These are phyloP conservation scores for Sporothrix sp. DNA, from an alignment of 2,329 filamentous ascomycete genomes.

Conservation along the genomic window DNA sequence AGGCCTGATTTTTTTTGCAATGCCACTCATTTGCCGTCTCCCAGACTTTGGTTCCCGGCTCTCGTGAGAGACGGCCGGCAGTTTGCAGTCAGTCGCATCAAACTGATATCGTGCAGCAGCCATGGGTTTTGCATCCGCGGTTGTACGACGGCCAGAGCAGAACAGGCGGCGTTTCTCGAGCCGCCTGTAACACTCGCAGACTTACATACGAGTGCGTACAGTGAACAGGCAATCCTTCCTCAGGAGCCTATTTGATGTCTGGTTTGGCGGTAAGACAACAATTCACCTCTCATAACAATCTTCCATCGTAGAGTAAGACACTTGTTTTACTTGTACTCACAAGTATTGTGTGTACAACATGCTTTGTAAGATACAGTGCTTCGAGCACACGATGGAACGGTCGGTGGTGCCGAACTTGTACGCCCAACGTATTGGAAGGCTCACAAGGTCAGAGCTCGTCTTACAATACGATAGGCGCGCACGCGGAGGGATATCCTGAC, in stretches of 20 bases:
- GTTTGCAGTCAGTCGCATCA: slow-evolving; percentile 1
- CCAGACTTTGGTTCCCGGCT: not conserved
- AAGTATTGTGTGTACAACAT: too few relatives aligned
- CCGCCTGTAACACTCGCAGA: too few relatives aligned
- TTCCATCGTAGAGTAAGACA: too few relatives aligned
- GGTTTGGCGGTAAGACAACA: not conserved
- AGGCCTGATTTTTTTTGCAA: too few relatives aligned
- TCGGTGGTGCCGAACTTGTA: not conserved
- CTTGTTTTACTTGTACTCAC: too few relatives aligned
- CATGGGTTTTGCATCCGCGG: not conserved
- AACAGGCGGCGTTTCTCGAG: not conserved
- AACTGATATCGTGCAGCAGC: slow-evolving; percentile 1
- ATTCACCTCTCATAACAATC: too few relatives aligned
- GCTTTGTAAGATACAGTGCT: too few relatives aligned
- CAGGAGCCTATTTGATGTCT: too few relatives aligned
- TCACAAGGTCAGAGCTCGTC: not conserved
- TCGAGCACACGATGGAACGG: slow-evolving; percentile 1
- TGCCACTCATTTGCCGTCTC: not conserved
- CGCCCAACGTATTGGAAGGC: not conserved
- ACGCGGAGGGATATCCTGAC: not conserved
- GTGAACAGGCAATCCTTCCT: too few relatives aligned
- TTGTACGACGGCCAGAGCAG: not conserved
- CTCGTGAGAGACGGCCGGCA: not conserved
- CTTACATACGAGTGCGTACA: too few relatives aligned
- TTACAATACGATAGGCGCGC: not conserved